Base-by-base conservation (phyloP, 352 stramenopile genomes). In the Globisporangium rhizosaccharum region DNA sequence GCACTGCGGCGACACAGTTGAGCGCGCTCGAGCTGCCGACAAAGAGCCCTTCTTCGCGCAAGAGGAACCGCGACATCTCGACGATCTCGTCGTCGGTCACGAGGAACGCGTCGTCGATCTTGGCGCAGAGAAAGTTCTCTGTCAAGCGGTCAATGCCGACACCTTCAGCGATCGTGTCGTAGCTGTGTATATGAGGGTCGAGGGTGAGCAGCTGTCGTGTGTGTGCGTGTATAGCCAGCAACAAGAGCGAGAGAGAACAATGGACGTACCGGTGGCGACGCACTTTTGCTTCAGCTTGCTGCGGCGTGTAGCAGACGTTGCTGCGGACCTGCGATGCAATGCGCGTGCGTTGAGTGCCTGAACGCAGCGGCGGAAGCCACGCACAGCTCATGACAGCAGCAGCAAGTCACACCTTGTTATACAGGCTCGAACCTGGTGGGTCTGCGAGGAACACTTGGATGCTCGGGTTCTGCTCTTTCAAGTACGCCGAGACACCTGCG, bases 131-230 rank as follows among this genome's bases (percentile, higher is more conserved):
- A 66, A 99, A 99, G 72, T 99, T 99, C 36, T 87, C 76, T 10
- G 96, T 99, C 52, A 99, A 67, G 15, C 97, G 92, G 73, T 99
- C 97, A 55, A 99, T 94, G 57, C 97, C 97, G 46, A 99, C 97
- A 26, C 97, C 97, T 75, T 99, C 97, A 2, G 92, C 93, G 56
- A 99, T 89, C 41, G 96, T 99, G 73, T 99, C 96, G 72, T 99
- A 99, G 63, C 96, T 91, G 59, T 11, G 30, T 6, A 17, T n/a
- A 54, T 10, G 12, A 14, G 11, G 36, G 8, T 23, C 1, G n/a
- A 14, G 15, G 14, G 15, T 46, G 33, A 39, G 33, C 33, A 14
- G 10, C 33, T 39, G 33, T n/a, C 17, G 15, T n/a, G 41, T 46
- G 15, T n/a, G 41, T 18, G 3, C 4, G 4, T 20, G 41, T 20